Conservation (phyloP, 495 filamentous ascomycete species). For the Trichoderma reesei region DNA sequence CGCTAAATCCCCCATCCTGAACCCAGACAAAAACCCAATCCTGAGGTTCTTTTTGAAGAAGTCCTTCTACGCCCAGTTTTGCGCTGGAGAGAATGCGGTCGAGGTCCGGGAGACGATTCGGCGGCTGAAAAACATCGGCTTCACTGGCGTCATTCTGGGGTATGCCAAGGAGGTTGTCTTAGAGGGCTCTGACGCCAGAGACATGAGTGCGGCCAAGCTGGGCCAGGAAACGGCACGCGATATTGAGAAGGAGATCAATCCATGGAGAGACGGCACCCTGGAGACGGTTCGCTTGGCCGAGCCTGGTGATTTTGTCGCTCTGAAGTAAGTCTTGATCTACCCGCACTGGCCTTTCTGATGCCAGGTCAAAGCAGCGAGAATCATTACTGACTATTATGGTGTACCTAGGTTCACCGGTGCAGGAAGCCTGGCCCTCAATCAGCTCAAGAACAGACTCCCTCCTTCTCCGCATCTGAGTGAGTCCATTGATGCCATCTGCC, state of each 20-base stretch:
- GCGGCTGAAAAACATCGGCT: constrained; percentile 55
- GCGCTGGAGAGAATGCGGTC: constrained; percentile 55
- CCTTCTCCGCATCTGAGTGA: constrained; percentile 53
- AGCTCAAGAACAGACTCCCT: constrained; percentile 45
- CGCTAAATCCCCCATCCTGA: constrained; percentile 48
- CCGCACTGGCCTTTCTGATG: constrained; percentile 3
- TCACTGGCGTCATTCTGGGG: constrained; percentile 64
- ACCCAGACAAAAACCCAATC: constrained; percentile 47
- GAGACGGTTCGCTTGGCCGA: constrained; percentile 66
- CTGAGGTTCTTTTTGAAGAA: constrained; percentile 53
- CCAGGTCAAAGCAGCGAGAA: background rate
- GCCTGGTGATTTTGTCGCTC: constrained; percentile 72
- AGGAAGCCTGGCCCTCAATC: constrained; percentile 61
- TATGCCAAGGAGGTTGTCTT: constrained; percentile 68
- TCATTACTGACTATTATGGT: constrained; percentile 6
- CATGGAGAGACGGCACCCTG: constrained; percentile 66
- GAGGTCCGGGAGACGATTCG: constrained; percentile 53
- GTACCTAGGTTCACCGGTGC: constrained; percentile 67
- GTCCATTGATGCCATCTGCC: constrained; percentile 68
- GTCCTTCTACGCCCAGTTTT: constrained; percentile 81
- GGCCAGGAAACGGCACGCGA: constrained; percentile 31
- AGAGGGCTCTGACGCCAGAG: constrained; percentile 37
- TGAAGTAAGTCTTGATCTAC: constrained; percentile 51
- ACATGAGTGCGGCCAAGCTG: constrained; percentile 24
- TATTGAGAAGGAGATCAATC: constrained; percentile 51